Conservation (phyloP, 2,329 filamentous ascomycete species). For the Cladosporium sp. region DNA sequence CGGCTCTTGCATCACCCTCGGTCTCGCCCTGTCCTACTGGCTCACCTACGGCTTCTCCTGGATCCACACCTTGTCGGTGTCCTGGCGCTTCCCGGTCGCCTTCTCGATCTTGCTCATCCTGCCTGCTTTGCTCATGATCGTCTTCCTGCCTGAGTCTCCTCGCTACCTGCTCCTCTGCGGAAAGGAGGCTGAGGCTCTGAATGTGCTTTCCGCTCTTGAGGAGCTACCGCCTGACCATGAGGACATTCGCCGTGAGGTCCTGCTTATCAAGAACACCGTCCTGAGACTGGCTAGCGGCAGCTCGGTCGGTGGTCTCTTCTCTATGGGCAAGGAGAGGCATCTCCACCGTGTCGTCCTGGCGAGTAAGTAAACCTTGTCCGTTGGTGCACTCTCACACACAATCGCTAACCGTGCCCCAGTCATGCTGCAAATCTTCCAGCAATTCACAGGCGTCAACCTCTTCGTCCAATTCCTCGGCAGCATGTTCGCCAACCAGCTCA, state of each 20-base stretch:
- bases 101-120: constrained; percentile 7
- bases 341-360: constrained; percentile 10
- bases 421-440: constrained; percentile 10
- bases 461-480: constrained; percentile 12
- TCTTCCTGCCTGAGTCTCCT: constrained; percentile 13
- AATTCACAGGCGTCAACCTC: constrained; percentile 12
- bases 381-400: too few relatives aligned
- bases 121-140: constrained; percentile 8
- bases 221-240: constrained; percentile 8
- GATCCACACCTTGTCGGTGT: background rate
- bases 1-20: constrained; percentile 44
- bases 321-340: constrained; percentile 9
- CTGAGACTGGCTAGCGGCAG: constrained; percentile 5
- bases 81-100: constrained; percentile 11
- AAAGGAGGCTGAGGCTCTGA: constrained; percentile 7
- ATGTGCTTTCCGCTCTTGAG: constrained; percentile 8
- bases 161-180: constrained; percentile 11
- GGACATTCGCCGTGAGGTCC: constrained; percentile 7
- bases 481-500: constrained; percentile 16
- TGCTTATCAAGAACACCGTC: constrained; percentile 11
- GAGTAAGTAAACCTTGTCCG: background rate
- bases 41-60: constrained; percentile 35
- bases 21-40: constrained; percentile 44
- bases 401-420: background rate
- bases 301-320: constrained; percentile 1